These are phyloP conservation scores for Pseudogymnoascus sp. DNA, from an alignment of 2,329 filamentous ascomycete genomes.

Conservation along the genomic window DNA sequence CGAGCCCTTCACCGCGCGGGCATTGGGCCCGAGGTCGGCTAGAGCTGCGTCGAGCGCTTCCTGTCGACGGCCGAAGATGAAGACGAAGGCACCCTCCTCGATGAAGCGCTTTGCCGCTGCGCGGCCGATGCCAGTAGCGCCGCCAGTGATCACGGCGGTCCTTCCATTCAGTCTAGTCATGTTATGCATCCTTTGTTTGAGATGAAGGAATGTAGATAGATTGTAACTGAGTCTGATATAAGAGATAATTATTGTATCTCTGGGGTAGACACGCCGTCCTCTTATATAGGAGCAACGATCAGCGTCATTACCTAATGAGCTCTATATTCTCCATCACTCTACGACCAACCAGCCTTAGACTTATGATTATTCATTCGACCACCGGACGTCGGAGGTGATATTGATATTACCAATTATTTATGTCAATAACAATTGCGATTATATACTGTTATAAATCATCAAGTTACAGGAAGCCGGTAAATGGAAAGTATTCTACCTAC, in stretches of 20 bases:
- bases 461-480: background rate
- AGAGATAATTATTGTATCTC: conserved; percentile 11
- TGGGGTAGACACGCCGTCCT: conserved; percentile 4
- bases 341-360: too few relatives aligned
- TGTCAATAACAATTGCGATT: too few relatives aligned
- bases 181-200: conserved; percentile 12
- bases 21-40: conserved; percentile 17
- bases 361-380: too few relatives aligned
- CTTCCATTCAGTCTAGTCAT: conserved; percentile 15
- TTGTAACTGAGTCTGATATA: conserved; percentile 12
- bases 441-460: background rate
- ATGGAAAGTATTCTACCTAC: background rate
- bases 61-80: conserved; percentile 19
- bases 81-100: conserved; percentile 17
- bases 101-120: conserved; percentile 18
- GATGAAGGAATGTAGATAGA: background rate
- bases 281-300: conserved; percentile 12
- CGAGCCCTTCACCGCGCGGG: conserved; percentile 18
- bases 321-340: background rate
- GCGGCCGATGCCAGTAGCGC: conserved; percentile 18
- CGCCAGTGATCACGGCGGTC: conserved; percentile 19
- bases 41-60: conserved; percentile 17
- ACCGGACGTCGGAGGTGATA: too few relatives aligned
- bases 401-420: too few relatives aligned
- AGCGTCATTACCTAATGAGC: background rate